Evolutionary conservation across 257 asterid genomes (phyloP), one percentile per base, ranked within the genome.

Genomic region (Mitragyna speciosa): DNA sequence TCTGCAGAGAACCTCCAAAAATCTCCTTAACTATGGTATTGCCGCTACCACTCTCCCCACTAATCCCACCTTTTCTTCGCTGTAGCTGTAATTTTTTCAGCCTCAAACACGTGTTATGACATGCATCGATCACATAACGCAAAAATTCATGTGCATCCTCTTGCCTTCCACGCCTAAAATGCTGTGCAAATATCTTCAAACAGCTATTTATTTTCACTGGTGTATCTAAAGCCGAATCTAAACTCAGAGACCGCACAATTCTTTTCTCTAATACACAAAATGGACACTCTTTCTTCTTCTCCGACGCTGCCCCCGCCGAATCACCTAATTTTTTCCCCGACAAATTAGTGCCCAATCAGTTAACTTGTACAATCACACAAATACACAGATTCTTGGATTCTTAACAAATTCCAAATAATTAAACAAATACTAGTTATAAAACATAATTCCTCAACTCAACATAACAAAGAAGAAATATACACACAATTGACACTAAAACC

Each of bases 71-170:
- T 73, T 85, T 90, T 75, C 89, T 86, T 81, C 88, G 85, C 73
- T 88, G 93, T 54, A 83, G 90, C 80, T 92, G 97, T 83, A 94
- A 87, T 87, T 92, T 96, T 91, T 89, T 92, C 84, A 93, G 80
- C 87, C 97, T 89, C 88, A 96, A 87, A 81, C 99, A 96, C 15
- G 98, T 89, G 76, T 94, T 89, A 83, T 96, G 99, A 84, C 99
- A 96, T 24, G 97, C 94, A 83, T 94, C 99, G 68, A 96, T 96
- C 82, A 96, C 98, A 88, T 96, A 96, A 45, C 96, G 95, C 93
- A 96, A 87, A 84, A 96, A 96, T 84, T 96, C 99, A 86, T 95
- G 98, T 19, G 98, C 98, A 85, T 95, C 98, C 85, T 95, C 98
- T 82, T 95, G 98, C 85, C 96, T 89, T 84, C 98, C 98, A 9